A percentile compares a stretch with the other conserved stretches of the same genome.
phyloP scores from a whole-genome alignment of 352 stramenopile genomes.

The Phytopythium vexans region DNA sequence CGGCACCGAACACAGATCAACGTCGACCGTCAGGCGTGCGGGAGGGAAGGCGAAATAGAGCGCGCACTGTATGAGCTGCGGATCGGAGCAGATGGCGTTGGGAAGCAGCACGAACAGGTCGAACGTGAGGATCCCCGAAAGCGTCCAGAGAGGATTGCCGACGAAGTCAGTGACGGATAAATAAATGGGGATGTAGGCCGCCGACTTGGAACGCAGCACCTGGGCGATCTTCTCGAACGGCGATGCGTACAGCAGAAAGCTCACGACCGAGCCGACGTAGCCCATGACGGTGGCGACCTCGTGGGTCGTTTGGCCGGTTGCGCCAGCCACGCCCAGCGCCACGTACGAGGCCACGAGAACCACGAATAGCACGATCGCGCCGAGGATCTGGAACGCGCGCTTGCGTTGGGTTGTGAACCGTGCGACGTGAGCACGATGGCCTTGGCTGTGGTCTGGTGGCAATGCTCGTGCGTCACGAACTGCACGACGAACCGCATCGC shows the following conservation, averaged over 20 bases:
- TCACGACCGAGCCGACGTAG: slow-evolving; percentile 26
- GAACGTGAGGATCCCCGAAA: slow-evolving; percentile 19
- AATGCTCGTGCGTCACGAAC: no score
- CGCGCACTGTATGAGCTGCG: slow-evolving; percentile 6
- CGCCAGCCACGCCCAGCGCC: slow-evolving; percentile 16
- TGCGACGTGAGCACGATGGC: no score
- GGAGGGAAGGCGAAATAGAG: slow-evolving; percentile 11
- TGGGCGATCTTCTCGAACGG: slow-evolving; percentile 36
- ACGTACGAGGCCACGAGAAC: slow-evolving; percentile 15
- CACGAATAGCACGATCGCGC: slow-evolving; percentile 15
- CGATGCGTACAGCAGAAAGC: slow-evolving; percentile 27
- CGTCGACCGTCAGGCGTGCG: slow-evolving; percentile 2
- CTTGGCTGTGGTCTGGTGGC: no score
- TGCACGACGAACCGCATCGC: no score
- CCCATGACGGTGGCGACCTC: slow-evolving; percentile 18
- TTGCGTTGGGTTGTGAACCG: slow-evolving; percentile 22
- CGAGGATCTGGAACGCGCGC: slow-evolving; percentile 29
- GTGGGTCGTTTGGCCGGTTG: slow-evolving; percentile 8
- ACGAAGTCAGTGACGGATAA: slow-evolving; percentile 23
- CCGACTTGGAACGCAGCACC: slow-evolving; percentile 25
- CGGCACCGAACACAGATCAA: no score
- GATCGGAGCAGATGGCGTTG: slow-evolving; percentile 9
- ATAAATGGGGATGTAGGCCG: slow-evolving; percentile 24
- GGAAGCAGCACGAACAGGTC: slow-evolving; percentile 15
- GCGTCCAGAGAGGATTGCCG: slow-evolving; percentile 28